Evolutionary conservation across 2,329 filamentous ascomycete species (phyloP), one percentile per base, ranked within the genome.

Genomic region (Fusarium sp.): DNA sequence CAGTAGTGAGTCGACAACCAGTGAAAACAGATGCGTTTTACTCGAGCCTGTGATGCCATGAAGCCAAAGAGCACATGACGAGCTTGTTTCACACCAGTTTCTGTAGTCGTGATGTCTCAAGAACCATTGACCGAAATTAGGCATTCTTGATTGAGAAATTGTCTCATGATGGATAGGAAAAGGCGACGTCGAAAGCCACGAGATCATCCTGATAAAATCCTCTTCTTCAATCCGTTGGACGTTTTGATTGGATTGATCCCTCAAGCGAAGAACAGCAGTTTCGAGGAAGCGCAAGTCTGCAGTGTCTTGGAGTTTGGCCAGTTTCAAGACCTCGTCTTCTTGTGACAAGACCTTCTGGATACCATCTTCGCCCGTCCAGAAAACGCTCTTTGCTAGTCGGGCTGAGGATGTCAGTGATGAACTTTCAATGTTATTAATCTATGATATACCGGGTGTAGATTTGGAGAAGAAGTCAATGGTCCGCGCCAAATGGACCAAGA

Each of bases 161-260:
- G 58, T 58, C 11, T 51, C 33, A 17, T 63, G 45, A 10, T 60
- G 57, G 9, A 42, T 34, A 19, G 14, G n/a, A n/a, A 39, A 57
- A 4, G 51, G 24, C 4, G 13, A 47, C 4, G 36, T 36, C 7
- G 57, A 60, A 5, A 60, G 33, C 51, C 57, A 60, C 5, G 22
- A 15, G 49, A 49, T 28, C 43, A 55, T 55, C n/a, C 47, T 55
- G 1, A n/a, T 22, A 9, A 17, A 28, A 6, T 55, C 31, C 7
- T 49, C 22, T 14, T 55, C 52, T 6, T 55, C 10, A 17, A 55
- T 8, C 5, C 52, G 31, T 19, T 47, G 47, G 4, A 33, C 47
- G 10, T 47, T 55, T 2, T 1, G 6, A 10, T 21, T 49, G 7
- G 47, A 36, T 9, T 55, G 42, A 15, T 55, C 52, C 15, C 22